Conservation (phyloP, 495 filamentous ascomycete genomes). For the Beverwykella pulmonaria region DNA sequence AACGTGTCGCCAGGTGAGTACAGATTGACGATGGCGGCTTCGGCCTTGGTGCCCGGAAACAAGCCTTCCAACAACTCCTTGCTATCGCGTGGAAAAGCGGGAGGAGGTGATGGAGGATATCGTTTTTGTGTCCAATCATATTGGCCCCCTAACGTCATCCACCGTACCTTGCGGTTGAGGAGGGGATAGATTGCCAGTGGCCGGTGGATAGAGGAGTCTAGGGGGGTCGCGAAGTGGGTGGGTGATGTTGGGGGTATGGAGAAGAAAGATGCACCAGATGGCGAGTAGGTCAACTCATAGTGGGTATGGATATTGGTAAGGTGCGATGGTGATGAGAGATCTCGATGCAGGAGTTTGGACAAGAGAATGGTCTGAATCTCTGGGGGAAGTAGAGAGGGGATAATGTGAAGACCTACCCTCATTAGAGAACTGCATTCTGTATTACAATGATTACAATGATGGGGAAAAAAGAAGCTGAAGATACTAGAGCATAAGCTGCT, state of each 20-base stretch:
- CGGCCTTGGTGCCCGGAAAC: constrained; percentile 69
- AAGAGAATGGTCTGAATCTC: constrained; percentile 69
- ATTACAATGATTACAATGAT: too few relatives aligned
- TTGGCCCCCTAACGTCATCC: constrained; percentile 91
- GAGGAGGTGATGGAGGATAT: constrained; percentile 66
- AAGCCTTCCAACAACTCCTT: constrained; percentile 61
- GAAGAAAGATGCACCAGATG: constrained; percentile 53
- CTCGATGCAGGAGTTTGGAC: constrained; percentile 71
- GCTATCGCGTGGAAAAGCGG: constrained; percentile 74
- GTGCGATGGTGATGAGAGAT: constrained; percentile 73
- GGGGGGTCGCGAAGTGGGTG: constrained; percentile 54
- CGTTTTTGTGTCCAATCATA: constrained; percentile 89
- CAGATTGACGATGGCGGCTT: constrained; percentile 86
- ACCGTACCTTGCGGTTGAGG: constrained; percentile 77
- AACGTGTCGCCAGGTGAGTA: constrained; percentile 87
- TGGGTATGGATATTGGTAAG: constrained; percentile 87
- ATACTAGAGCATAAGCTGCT: too few relatives aligned
- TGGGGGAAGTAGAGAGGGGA: constrained; percentile 71
- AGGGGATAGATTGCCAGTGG: constrained; percentile 65
- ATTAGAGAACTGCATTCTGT: constrained; percentile 18
- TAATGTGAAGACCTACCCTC: constrained; percentile 67
- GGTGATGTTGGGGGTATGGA: constrained; percentile 40
- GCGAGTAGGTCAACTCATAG: constrained; percentile 72
- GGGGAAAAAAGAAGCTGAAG: too few relatives aligned
- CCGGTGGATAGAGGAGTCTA: constrained; percentile 68